Conservation (phyloP, 257 asterid species). For the Cinchona pubescens region DNA sequence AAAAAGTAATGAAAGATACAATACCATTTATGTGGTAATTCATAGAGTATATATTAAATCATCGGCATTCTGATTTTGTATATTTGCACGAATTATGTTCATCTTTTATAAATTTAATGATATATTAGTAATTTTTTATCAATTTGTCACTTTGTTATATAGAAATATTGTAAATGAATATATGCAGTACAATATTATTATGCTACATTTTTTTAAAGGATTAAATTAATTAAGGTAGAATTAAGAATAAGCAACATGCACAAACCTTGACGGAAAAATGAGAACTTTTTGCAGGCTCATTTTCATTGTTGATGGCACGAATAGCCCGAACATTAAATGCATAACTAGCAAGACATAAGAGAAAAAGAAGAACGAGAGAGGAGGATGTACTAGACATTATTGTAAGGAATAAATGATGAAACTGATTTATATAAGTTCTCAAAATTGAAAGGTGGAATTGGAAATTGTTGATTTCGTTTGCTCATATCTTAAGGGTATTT, state of each 20-base stretch:
- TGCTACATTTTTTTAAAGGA: too few relatives aligned
- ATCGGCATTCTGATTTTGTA: too few relatives aligned
- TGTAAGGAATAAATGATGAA: slow-evolving; percentile 12
- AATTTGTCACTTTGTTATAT: too few relatives aligned
- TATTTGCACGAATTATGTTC: too few relatives aligned
- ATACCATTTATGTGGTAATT: too few relatives aligned
- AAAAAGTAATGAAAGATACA: too few relatives aligned
- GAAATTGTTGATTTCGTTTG: not conserved
- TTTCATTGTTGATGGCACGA: slow-evolving; percentile 21
- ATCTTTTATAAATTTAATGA: too few relatives aligned
- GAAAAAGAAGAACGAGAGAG: slow-evolving; percentile 25
- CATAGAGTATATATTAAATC: too few relatives aligned
- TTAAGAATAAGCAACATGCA: not conserved
- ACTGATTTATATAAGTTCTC: not conserved
- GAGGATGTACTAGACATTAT: slow-evolving; percentile 35
- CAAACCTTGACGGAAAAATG: slow-evolving; percentile 33
- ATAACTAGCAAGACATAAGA: slow-evolving; percentile 28
- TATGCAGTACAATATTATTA: too few relatives aligned
- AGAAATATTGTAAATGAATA: too few relatives aligned
- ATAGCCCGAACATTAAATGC: slow-evolving; percentile 44
- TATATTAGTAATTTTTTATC: too few relatives aligned
- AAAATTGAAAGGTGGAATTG: too few relatives aligned
- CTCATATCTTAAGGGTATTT: slow-evolving; percentile 6
- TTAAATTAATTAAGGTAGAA: not conserved
- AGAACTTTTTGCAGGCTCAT: not conserved